Percentiles rank a stretch among this genome's conserved stretches.
phyloP scores from a whole-genome alignment of 2,329 filamentous ascomycete genomes.

The Fusarium sororula region DNA sequence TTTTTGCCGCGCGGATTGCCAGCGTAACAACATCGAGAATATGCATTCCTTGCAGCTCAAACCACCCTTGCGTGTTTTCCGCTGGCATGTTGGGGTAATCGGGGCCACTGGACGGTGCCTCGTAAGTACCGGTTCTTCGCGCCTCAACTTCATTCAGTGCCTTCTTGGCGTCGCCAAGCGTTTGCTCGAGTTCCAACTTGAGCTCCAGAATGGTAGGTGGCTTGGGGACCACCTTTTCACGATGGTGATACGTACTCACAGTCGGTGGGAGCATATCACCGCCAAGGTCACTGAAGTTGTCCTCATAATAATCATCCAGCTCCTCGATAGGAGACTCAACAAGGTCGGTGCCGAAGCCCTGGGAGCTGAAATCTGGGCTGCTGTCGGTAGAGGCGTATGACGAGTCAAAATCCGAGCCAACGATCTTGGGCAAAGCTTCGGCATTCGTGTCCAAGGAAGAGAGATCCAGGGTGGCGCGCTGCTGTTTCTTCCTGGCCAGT shows the following conservation, averaged over 20 bases:
- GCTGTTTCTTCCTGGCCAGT: slow-evolving; percentile 76
- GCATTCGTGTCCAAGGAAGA: slow-evolving; percentile 56
- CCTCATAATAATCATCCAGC: slow-evolving; percentile 62
- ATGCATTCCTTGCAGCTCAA: slow-evolving; percentile 90
- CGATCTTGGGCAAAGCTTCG: slow-evolving; percentile 48
- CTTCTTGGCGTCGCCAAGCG: slow-evolving; percentile 74
- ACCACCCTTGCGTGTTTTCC: slow-evolving; percentile 71
- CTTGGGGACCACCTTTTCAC: slow-evolving; percentile 81
- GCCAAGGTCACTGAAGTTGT: slow-evolving; percentile 69
- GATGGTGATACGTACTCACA: slow-evolving; percentile 92
- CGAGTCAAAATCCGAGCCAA: slow-evolving; percentile 63
- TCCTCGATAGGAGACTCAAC: slow-evolving; percentile 60
- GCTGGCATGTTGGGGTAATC: slow-evolving; percentile 53
- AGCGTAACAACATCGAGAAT: slow-evolving; percentile 92
- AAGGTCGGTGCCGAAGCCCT: slow-evolving; percentile 51
- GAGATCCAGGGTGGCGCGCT: slow-evolving; percentile 66
- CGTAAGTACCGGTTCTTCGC: slow-evolving; percentile 46
- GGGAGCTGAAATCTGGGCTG: slow-evolving; percentile 63
- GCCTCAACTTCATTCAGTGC: slow-evolving; percentile 69
- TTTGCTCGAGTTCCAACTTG: slow-evolving; percentile 71
- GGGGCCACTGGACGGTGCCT: slow-evolving; percentile 41
- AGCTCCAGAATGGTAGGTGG: slow-evolving; percentile 85
- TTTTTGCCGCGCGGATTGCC: slow-evolving; percentile 93
- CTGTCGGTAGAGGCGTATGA: slow-evolving; percentile 68
- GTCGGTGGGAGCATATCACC: slow-evolving; percentile 94